phyloP scores from a whole-genome alignment of 495 filamentous ascomycete genomes.

The Penicillium paxilli region DNA sequence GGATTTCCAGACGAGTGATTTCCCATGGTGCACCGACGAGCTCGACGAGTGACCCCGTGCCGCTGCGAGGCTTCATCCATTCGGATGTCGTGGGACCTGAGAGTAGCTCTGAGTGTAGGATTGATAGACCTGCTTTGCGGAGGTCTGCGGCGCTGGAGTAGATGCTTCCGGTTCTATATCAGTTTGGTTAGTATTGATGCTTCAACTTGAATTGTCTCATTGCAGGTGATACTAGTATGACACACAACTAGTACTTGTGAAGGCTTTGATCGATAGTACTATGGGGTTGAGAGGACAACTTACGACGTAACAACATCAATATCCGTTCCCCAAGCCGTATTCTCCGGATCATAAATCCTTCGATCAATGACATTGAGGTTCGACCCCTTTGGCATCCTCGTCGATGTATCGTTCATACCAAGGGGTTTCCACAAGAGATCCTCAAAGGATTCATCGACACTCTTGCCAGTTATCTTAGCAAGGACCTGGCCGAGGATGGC shows the following conservation, averaged over 20 bases:
- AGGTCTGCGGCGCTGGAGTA: constrained; percentile 16
- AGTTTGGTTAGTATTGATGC: neutral
- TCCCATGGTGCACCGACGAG: constrained; percentile 16
- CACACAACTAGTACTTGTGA: too few species aligned
- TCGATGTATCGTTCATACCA: constrained; percentile 37
- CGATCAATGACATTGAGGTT: constrained; percentile 37
- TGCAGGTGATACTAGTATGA: too few species aligned
- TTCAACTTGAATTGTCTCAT: neutral
- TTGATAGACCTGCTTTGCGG: constrained; percentile 37
- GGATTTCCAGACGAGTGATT: constrained; percentile 2
- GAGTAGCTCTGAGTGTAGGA: constrained; percentile 45
- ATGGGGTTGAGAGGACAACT: neutral
- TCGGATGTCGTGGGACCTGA: constrained; percentile 33
- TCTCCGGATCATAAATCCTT: constrained; percentile 12
- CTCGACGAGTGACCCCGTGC: constrained; percentile 9
- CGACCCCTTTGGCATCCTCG: constrained; percentile 29
- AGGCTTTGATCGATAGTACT: neutral
- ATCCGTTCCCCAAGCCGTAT: constrained; percentile 6
- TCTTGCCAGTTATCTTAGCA: constrained; percentile 46
- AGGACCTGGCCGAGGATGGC: constrained; percentile 51
- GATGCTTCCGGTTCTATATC: constrained; percentile 22
- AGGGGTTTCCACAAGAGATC: constrained; percentile 39
- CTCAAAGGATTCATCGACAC: constrained; percentile 40
- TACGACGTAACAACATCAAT: constrained; percentile 4
- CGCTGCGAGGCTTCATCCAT: constrained; percentile 40